These are phyloP conservation scores for Pontederia paniculata DNA, from an alignment of 176 grass and related monocot genomes.

Conservation along the genomic window DNA sequence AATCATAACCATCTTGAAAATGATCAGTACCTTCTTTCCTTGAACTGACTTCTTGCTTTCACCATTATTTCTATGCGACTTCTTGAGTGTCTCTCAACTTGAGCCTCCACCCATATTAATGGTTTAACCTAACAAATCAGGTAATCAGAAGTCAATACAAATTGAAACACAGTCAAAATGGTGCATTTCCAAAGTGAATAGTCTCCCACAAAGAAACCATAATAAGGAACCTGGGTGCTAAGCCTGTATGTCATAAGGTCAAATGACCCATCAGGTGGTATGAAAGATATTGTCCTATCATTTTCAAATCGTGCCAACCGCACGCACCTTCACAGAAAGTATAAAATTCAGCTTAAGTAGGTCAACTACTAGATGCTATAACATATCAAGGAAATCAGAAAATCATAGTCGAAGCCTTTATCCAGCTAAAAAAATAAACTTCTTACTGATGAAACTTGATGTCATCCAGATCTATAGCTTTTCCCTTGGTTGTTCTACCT, in stretches of 20 bases:
- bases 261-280: constrained; percentile 97
- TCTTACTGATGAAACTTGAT: constrained; percentile 99
- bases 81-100: constrained; percentile 90
- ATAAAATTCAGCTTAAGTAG: neutral
- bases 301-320: constrained; percentile 93
- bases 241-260: constrained; percentile 99
- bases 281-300: constrained; percentile 95
- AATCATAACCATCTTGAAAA: constrained; percentile 10
- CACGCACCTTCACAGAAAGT: constrained; percentile 57
- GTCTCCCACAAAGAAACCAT: neutral
- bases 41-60: constrained; percentile 97
- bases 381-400: too few species aligned
- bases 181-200: neutral
- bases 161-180: constrained; percentile 7
- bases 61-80: constrained; percentile 90
- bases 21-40: constrained; percentile 62
- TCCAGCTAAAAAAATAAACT: constrained; percentile 2
- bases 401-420: too few species aligned
- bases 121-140: constrained; percentile 58
- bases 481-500: constrained; percentile 91
- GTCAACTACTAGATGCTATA: neutral
- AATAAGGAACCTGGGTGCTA: constrained; percentile 66
- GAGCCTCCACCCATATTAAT: constrained; percentile 93
- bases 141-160: constrained; percentile 12
- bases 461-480: constrained; percentile 97